These are phyloP conservation scores for Didymella glomerata DNA, from an alignment of 2,329 filamentous ascomycete genomes.

Conservation along the genomic window DNA sequence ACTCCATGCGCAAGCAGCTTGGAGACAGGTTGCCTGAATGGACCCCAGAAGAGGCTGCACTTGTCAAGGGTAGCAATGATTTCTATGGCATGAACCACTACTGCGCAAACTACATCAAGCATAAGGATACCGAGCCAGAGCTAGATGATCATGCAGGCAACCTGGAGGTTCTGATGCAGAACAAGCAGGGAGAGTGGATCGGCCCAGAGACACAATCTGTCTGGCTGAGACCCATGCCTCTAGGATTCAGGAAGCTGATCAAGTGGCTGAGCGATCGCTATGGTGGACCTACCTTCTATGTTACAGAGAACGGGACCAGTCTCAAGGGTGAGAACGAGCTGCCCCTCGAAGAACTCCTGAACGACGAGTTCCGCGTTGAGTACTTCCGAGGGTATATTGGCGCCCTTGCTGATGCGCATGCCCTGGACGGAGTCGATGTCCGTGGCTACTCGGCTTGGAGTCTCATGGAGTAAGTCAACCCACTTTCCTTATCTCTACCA, in stretches of 20 bases:
- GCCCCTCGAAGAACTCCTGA: constrained; percentile 71
- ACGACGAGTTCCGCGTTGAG: constrained; percentile 81
- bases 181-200: constrained; percentile 76
- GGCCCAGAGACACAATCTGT: constrained; percentile 82
- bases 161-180: constrained; percentile 74
- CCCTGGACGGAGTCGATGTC: constrained; percentile 78
- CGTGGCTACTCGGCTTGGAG: constrained; percentile 86
- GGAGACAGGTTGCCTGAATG: constrained; percentile 79
- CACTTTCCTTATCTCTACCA: constrained; percentile 23
- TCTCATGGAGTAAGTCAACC: constrained; percentile 73
- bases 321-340: constrained; percentile 84
- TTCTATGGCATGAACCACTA: constrained; percentile 97
- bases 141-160: constrained; percentile 77
- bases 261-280: constrained; percentile 72
- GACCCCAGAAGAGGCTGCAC: constrained; percentile 72
- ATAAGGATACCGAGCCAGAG: constrained; percentile 68
- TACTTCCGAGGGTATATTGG: constrained; percentile 82
- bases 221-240: constrained; percentile 80
- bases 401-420: constrained; percentile 76
- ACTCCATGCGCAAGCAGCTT: constrained; percentile 82
- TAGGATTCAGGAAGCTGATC: constrained; percentile 76
- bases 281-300: constrained; percentile 78
- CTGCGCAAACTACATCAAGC: constrained; percentile 85
- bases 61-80: constrained; percentile 88
- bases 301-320: constrained; percentile 89